Evolutionary conservation across 106 monocot species (phyloP).

Genomic region (Ottelia alismoides): DNA sequence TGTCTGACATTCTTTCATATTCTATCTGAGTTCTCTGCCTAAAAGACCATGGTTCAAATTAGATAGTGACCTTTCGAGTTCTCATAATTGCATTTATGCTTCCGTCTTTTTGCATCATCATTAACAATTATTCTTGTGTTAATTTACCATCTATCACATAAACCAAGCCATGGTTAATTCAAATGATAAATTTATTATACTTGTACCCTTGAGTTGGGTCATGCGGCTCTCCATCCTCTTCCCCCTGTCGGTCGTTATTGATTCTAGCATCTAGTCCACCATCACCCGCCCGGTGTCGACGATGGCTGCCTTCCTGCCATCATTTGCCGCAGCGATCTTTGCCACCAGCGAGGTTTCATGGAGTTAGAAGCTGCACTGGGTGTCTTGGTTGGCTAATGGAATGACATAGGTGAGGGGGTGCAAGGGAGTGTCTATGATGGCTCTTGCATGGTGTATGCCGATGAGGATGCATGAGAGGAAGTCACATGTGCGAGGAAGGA

Average conservation of each 20-base stretch:
- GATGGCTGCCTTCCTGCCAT: constrained; percentile 53
- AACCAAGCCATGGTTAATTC: too few relatives aligned
- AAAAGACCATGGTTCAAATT: too few relatives aligned
- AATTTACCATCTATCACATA: too few relatives aligned
- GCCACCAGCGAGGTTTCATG: constrained; percentile 81
- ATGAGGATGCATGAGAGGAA: constrained; percentile 29
- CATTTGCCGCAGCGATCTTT: constrained; percentile 70
- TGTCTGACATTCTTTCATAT: too few relatives aligned
- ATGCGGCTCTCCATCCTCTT: constrained; percentile 27
- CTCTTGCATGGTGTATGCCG: constrained; percentile 55
- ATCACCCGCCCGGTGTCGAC: constrained; percentile 75
- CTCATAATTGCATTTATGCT: too few relatives aligned
- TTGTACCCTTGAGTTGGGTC: too few relatives aligned
- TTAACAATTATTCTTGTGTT: too few relatives aligned
- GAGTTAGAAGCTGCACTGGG: constrained; percentile 76
- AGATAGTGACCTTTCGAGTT: too few relatives aligned
- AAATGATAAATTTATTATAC: too few relatives aligned
- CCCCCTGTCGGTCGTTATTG: constrained; percentile 18
- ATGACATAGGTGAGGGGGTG: constrained; percentile 65
- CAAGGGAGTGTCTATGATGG: constrained; percentile 57
- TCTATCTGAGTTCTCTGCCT: too few relatives aligned
- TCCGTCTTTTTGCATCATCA: too few relatives aligned
- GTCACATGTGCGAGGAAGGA: constrained; percentile 31
- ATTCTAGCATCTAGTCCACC: constrained; percentile 92
- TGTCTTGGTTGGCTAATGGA: constrained; percentile 90